Percentiles rank a stretch among this genome's conserved stretches.
Evolutionary conservation across 164 flowering plant species (phyloP).

Genomic region (Warburgia ugandensis): DNA sequence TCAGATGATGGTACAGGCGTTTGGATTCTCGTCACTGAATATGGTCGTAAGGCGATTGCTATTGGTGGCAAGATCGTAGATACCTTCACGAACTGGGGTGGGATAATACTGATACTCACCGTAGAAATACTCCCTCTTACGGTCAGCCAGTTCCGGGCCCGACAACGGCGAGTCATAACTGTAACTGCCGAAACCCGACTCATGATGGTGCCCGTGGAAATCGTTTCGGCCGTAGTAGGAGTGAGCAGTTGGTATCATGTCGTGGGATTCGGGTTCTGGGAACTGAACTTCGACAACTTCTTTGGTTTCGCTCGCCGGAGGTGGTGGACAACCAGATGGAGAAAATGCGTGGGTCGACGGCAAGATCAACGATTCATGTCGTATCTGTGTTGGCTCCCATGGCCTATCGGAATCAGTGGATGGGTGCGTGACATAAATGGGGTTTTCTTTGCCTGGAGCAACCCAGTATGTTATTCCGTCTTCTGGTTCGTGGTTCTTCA

Average conservation of each 20-base stretch:
- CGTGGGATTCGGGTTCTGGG: background rate
- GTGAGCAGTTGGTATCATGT: background rate
- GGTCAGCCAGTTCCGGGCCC: background rate
- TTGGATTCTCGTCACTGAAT: conserved; percentile 16
- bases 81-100: conserved; percentile 6
- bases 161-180: background rate
- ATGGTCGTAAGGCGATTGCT: conserved; percentile 2
- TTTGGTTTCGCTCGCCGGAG: conserved; percentile 6
- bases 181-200: background rate
- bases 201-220: background rate
- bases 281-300: conserved; percentile 2
- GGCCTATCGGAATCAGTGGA: background rate
- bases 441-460: background rate
- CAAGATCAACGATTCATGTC: background rate
- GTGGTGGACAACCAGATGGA: no score
- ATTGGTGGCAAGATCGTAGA: conserved; percentile 4
- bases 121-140: conserved; percentile 4
- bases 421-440: background rate
- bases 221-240: background rate
- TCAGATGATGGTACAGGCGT: conserved; percentile 10
- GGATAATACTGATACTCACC: conserved; percentile 7
- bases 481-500: background rate
- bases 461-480: background rate
- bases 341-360: background rate
- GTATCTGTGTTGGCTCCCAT: background rate